A percentile compares a stretch with the other conserved stretches of the same genome.
Conservation (phyloP, 108 stramenopile species). For the Stephanodiscus minutulus region DNA sequence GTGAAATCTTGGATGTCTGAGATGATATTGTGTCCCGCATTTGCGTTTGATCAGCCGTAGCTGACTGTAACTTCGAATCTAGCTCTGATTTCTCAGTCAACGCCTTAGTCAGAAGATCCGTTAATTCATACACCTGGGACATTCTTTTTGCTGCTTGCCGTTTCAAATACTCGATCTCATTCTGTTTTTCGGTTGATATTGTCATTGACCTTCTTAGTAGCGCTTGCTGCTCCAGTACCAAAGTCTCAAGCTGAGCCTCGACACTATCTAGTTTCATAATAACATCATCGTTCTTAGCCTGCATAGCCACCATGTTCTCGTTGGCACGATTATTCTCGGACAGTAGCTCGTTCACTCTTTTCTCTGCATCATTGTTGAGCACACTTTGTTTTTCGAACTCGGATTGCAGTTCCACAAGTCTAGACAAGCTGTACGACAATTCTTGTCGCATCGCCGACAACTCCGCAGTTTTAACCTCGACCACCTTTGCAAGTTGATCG, state of each 20-base stretch:
- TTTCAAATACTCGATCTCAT: background rate
- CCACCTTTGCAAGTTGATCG: slow-evolving; percentile 1
- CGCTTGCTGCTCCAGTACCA: background rate
- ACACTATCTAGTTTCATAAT: background rate
- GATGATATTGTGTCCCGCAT: background rate
- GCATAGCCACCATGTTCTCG: background rate
- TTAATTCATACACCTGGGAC: slow-evolving; percentile 5
- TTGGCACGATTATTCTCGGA: slow-evolving; percentile 1
- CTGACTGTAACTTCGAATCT: background rate
- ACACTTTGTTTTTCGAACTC: background rate
- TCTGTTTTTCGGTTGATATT: background rate
- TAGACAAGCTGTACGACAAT: background rate
- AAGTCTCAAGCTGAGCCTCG: background rate
- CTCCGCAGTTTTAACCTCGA: background rate
- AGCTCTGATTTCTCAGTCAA: background rate
- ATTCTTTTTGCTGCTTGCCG: slow-evolving; percentile 5
- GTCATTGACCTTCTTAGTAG: background rate
- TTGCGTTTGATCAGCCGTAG: background rate
- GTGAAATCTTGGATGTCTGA: background rate
- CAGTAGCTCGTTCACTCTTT: slow-evolving; percentile 1
- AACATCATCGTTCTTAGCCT: background rate
- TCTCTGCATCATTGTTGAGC: background rate
- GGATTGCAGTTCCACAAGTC: background rate
- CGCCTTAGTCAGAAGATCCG: background rate
- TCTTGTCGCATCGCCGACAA: background rate